phyloP scores from a whole-genome alignment of 352 stramenopile species.

The Globisporangium spiculum region DNA sequence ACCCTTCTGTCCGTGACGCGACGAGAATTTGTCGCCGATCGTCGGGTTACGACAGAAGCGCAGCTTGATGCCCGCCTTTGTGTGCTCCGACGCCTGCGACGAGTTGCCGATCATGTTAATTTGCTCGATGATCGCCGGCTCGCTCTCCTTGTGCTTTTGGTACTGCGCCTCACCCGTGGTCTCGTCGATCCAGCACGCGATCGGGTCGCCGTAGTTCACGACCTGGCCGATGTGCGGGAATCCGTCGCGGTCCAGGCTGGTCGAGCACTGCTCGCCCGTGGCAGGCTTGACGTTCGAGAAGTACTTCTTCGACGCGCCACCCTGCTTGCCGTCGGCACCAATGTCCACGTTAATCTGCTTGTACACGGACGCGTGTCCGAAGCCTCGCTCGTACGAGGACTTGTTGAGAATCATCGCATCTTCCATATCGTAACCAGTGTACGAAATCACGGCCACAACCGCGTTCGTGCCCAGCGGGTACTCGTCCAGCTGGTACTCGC shows the following conservation, averaged over 20 bases:
- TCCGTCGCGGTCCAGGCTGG: conserved; percentile 94
- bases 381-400: conserved; percentile 97
- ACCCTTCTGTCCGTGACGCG: conserved; percentile 99
- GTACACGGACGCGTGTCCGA: conserved; percentile 98
- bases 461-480: conserved; percentile 99
- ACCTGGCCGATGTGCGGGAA: conserved; percentile 95
- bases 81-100: conserved; percentile 71
- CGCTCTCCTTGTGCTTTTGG: conserved; percentile 98
- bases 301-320: conserved; percentile 78
- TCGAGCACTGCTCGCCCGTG: conserved; percentile 57
- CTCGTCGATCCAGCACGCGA: conserved; percentile 96
- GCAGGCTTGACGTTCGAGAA: conserved; percentile 91
- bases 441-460: conserved; percentile 99
- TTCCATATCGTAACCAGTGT: conserved; percentile 97
- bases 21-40: conserved; percentile 99
- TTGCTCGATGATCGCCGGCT: conserved; percentile 97
- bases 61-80: conserved; percentile 94
- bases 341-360: conserved; percentile 97
- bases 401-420: conserved; percentile 99
- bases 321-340: conserved; percentile 59
- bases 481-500: conserved; percentile 98
- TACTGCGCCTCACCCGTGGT: conserved; percentile 88
- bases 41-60: conserved; percentile 98
- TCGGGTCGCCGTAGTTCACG: conserved; percentile 93
- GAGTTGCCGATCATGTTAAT: conserved; percentile 82